phyloP scores from a whole-genome alignment of 1,284 basidiomycete genomes.

The Sporisorium scitamineum region DNA sequence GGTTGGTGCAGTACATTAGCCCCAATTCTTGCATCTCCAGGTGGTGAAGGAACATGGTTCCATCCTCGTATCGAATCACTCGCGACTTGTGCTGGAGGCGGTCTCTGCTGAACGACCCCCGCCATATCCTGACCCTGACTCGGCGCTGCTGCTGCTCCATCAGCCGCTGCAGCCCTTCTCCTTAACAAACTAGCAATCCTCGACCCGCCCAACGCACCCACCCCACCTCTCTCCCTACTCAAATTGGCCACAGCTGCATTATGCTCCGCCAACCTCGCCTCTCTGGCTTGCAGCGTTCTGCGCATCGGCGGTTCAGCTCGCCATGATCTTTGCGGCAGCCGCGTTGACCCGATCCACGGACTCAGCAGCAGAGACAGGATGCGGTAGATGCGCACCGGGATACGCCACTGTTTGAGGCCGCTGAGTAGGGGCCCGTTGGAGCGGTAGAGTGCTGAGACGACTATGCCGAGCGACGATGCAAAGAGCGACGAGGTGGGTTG shows the following conservation, averaged over 20 bases:
- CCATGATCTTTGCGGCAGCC: constrained; percentile 28
- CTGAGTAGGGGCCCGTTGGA: neutral
- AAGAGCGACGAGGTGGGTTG: constrained; percentile 13
- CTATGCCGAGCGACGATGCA: constrained; percentile 7
- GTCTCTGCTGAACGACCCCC: neutral
- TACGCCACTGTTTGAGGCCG: constrained; percentile 18
- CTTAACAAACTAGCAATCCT: constrained; percentile 28
- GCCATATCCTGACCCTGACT: neutral
- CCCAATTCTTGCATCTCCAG: neutral
- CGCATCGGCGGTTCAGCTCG: constrained; percentile 25
- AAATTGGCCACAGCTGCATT: constrained; percentile 14
- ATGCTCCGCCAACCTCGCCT: constrained; percentile 33
- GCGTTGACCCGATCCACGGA: constrained; percentile 24
- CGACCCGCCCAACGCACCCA: constrained; percentile 8
- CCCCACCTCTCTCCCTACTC: neutral
- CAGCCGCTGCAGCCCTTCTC: constrained; percentile 5
- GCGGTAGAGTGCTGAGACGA: constrained; percentile 30
- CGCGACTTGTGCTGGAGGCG: neutral
- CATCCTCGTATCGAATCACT: neutral
- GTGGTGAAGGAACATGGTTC: constrained; percentile 4
- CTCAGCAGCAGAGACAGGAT: constrained; percentile 6
- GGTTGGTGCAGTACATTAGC: neutral
- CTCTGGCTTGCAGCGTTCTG: constrained; percentile 16
- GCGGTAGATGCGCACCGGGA: constrained; percentile 21
- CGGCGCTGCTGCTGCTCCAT: neutral